These are phyloP conservation scores for Calamus simplicifolius DNA, from an alignment of 176 grass and related monocot species.

Conservation along the genomic window DNA sequence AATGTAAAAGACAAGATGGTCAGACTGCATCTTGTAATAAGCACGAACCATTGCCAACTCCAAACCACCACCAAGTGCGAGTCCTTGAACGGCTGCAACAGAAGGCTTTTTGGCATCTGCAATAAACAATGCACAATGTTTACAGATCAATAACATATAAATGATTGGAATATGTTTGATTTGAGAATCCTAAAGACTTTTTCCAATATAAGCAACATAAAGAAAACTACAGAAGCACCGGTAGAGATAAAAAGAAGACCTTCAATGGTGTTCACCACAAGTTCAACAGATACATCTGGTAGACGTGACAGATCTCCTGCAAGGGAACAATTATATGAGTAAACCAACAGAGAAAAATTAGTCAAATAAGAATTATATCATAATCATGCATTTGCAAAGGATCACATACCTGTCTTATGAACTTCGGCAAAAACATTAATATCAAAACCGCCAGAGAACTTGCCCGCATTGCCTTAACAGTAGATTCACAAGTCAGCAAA, in stretches of 20 bases:
- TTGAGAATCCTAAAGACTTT: no score
- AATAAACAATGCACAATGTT: background rate
- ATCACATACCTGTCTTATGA: constrained; percentile 57
- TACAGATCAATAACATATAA: no score
- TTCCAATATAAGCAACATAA: constrained; percentile 1
- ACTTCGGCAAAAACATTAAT: constrained; percentile 78
- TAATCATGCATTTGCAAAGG: background rate
- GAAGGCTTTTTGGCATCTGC: constrained; percentile 82
- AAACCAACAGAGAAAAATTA: constrained; percentile 2
- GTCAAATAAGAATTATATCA: no score
- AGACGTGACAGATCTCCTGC: constrained; percentile 60
- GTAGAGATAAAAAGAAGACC: constrained; percentile 18
- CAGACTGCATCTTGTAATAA: constrained; percentile 4
- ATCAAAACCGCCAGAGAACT: constrained; percentile 94
- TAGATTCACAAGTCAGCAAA: constrained; percentile 7
- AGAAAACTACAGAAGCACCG: background rate
- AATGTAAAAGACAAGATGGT: background rate
- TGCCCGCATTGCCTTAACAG: constrained; percentile 47
- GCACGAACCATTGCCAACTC: constrained; percentile 74
- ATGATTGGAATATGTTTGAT: no score
- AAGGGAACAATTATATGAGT: constrained; percentile 6
- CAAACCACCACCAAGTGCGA: constrained; percentile 94
- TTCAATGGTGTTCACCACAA: constrained; percentile 82
- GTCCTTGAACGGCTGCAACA: constrained; percentile 86
- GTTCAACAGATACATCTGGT: constrained; percentile 75